Percentiles rank a stretch among this genome's conserved stretches.
Evolutionary conservation across 805 yeast species (phyloP).

Genomic region (Myxozyma udenii): DNA sequence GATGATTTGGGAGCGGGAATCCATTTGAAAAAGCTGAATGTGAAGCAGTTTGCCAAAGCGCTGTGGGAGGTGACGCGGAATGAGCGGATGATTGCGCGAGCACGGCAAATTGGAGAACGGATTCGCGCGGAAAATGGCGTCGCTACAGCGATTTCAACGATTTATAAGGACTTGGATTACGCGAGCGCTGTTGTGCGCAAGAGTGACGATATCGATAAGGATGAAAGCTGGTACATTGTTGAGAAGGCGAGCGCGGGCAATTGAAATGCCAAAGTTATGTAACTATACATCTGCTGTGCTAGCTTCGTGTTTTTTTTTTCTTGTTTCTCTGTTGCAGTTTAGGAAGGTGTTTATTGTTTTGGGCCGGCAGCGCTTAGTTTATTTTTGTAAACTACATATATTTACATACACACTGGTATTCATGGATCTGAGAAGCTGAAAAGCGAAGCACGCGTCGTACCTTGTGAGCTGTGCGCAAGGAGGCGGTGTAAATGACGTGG

Average conservation of each 20-base stretch:
- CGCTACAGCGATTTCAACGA: conserved; percentile 63
- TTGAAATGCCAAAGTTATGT: too few species aligned
- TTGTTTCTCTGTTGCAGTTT: too few species aligned
- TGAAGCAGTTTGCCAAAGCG: conserved; percentile 61
- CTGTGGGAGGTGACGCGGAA: conserved; percentile 65
- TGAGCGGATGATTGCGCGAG: conserved; percentile 63
- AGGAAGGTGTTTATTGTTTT: too few species aligned
- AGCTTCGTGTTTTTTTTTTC: not conserved
- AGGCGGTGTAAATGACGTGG: too few species aligned
- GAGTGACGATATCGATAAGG: conserved; percentile 3
- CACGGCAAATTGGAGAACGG: conserved; percentile 57
- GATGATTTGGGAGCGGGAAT: conserved; percentile 88
- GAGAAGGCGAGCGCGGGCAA: too few species aligned
- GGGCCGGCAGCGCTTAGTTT: too few species aligned
- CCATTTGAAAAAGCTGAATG: conserved; percentile 63
- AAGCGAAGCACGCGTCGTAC: too few species aligned
- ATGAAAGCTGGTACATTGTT: conserved; percentile 26
- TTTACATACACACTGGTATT: too few species aligned
- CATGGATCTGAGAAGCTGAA: too few species aligned
- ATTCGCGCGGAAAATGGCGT: conserved; percentile 82
- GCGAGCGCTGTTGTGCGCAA: conserved; percentile 14
- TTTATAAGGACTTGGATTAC: conserved; percentile 47
- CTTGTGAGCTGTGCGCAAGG: too few species aligned
- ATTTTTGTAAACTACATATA: too few species aligned
- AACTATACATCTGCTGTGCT: too few species aligned